A percentile compares a stretch with the other conserved stretches of the same genome.
Conservation (phyloP, 1,139 yeast species). For the Lodderomyces parapsilosis region DNA sequence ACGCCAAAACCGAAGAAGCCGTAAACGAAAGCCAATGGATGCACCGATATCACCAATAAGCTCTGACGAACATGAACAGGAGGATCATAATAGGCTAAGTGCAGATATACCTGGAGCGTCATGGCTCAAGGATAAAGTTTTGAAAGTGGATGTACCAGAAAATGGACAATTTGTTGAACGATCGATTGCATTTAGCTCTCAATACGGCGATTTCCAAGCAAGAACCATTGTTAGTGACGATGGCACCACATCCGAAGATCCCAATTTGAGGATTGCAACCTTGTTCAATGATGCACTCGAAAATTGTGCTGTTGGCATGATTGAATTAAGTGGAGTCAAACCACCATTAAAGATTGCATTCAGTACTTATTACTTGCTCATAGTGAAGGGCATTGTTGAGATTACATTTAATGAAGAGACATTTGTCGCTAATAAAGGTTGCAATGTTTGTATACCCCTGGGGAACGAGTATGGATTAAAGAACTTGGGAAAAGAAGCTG, state of each 20-base stretch:
- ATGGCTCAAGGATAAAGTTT: slow-evolving; percentile 53
- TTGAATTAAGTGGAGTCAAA: slow-evolving; percentile 70
- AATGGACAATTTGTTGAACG: slow-evolving; percentile 25
- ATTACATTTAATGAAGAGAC: slow-evolving; percentile 59
- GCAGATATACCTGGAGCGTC: slow-evolving; percentile 49
- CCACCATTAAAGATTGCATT: slow-evolving; percentile 62
- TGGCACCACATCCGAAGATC: slow-evolving; percentile 14
- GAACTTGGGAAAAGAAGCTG: slow-evolving; percentile 57
- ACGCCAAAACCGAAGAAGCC: slow-evolving; percentile 12
- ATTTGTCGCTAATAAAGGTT: slow-evolving; percentile 69
- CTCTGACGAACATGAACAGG: slow-evolving; percentile 7
- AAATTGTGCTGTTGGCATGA: slow-evolving; percentile 73
- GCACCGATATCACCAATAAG: slow-evolving; percentile 8
- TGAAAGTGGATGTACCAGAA: slow-evolving; percentile 52
- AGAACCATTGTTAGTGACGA: not conserved
- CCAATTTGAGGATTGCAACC: slow-evolving; percentile 59
- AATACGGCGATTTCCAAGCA: not conserved
- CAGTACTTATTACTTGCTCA: slow-evolving; percentile 72
- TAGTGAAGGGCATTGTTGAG: slow-evolving; percentile 67
- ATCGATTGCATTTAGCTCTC: slow-evolving; percentile 2
- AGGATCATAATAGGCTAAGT: slow-evolving; percentile 37
- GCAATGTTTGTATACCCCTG: slow-evolving; percentile 80
- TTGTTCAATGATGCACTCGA: slow-evolving; percentile 67
- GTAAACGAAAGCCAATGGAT: slow-evolving; percentile 6
- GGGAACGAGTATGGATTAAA: slow-evolving; percentile 67